Evolutionary conservation across 2,329 filamentous ascomycete species (phyloP).

Genomic region (Calonectria pauciramosa): DNA sequence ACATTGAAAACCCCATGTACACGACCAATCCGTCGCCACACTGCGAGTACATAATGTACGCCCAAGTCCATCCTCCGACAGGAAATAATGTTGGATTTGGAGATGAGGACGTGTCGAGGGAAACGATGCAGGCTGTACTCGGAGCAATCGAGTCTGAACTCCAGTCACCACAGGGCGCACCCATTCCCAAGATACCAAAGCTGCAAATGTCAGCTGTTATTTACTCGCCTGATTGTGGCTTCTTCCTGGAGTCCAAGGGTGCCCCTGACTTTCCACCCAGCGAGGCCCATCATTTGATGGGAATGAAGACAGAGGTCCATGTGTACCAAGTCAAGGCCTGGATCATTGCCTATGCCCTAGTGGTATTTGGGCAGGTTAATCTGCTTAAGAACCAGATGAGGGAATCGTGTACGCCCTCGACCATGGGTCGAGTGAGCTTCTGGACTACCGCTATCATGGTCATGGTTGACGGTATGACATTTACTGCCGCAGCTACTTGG

Average conservation of each 20-base stretch:
- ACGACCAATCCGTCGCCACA: constrained; percentile 73
- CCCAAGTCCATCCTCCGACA: constrained; percentile 78
- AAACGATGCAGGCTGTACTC: constrained; percentile 54
- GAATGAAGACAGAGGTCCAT: constrained; percentile 73
- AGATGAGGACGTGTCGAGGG: constrained; percentile 49
- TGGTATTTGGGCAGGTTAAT: constrained; percentile 73
- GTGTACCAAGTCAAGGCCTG: constrained; percentile 70
- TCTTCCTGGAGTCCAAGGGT: constrained; percentile 75
- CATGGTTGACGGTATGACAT: constrained; percentile 72
- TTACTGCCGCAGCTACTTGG: constrained; percentile 69
- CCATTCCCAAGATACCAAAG: constrained; percentile 66
- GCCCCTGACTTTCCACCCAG: constrained; percentile 67
- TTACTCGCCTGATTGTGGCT: constrained; percentile 78
- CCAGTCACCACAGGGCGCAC: constrained; percentile 71
- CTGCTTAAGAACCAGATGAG: constrained; percentile 75
- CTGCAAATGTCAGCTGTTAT: constrained; percentile 74
- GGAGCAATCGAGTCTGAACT: constrained; percentile 73
- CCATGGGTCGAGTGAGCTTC: constrained; percentile 75
- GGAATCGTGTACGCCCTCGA: constrained; percentile 77
- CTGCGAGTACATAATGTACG: constrained; percentile 91
- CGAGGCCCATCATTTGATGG: constrained; percentile 69
- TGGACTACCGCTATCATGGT: constrained; percentile 73
- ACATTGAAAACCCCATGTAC: constrained; percentile 72
- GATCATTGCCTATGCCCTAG: constrained; percentile 67
- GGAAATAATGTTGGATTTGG: constrained; percentile 51